Percentiles rank a stretch among this genome's conserved stretches.
phyloP scores from a whole-genome alignment of 2,329 filamentous ascomycete species.

The Triangularia setosa region DNA sequence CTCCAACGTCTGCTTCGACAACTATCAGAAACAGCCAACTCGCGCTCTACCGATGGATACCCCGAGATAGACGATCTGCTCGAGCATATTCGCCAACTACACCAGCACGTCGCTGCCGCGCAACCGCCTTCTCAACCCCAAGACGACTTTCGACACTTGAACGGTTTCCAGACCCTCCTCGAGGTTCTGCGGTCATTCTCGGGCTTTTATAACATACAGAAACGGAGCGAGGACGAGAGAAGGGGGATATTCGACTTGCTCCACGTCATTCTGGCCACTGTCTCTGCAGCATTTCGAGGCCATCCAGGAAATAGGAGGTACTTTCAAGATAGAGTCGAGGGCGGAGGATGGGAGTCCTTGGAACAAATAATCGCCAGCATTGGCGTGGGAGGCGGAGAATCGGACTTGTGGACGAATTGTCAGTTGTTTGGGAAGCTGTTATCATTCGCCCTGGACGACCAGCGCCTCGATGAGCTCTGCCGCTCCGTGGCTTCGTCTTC shows the following conservation, averaged over 20 bases:
- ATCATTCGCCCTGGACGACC: constrained; percentile 75
- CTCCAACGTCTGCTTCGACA: constrained; percentile 52
- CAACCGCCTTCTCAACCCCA: constrained; percentile 51
- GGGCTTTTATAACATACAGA: constrained; percentile 69
- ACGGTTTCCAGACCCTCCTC: constrained; percentile 73
- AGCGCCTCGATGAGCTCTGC: constrained; percentile 68
- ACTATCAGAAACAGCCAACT: constrained; percentile 35
- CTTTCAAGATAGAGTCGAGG: constrained; percentile 72
- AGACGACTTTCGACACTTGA: constrained; percentile 77
- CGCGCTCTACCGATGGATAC: constrained; percentile 39
- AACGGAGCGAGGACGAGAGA: constrained; percentile 59
- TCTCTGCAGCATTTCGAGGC: constrained; percentile 70
- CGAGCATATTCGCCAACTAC: constrained; percentile 60
- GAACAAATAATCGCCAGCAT: constrained; percentile 69
- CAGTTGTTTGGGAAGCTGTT: constrained; percentile 81
- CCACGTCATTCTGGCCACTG: constrained; percentile 65
- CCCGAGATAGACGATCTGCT: constrained; percentile 47
- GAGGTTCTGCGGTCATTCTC: constrained; percentile 66
- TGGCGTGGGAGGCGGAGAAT: constrained; percentile 60
- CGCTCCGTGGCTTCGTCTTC: constrained; percentile 39
- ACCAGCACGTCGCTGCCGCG: constrained; percentile 55
- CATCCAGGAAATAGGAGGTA: constrained; percentile 86
- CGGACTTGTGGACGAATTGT: constrained; percentile 63
- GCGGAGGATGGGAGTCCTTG: constrained; percentile 73
- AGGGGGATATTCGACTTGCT: constrained; percentile 64